Conservation (phyloP, 139 green algal species). For the Chlorella sp. region DNA sequence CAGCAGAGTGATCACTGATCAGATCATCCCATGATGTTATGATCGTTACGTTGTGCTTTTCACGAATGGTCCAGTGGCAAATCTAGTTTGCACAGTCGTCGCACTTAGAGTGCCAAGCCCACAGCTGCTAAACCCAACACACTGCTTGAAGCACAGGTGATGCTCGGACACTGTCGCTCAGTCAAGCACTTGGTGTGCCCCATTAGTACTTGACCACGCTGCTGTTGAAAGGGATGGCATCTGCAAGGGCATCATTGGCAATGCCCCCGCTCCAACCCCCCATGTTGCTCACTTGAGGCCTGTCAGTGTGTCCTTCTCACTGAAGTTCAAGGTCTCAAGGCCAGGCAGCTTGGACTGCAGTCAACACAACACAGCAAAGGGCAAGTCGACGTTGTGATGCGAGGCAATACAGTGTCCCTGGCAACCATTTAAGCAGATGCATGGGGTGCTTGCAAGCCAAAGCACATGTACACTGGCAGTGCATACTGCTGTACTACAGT, state of each 20-base stretch:
- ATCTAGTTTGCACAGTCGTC: neutral
- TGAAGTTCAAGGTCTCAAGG: constrained; percentile 3
- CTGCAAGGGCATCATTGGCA: too few species aligned
- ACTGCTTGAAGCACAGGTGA: neutral
- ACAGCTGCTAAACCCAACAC: neutral
- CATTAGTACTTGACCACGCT: too few species aligned
- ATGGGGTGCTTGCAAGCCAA: neutral
- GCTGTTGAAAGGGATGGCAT: too few species aligned
- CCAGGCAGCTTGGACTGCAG: neutral
- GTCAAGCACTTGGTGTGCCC: neutral
- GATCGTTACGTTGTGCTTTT: neutral
- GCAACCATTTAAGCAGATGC: too few species aligned
- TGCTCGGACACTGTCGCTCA: neutral
- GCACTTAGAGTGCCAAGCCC: neutral
- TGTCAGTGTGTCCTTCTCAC: constrained; percentile 34
- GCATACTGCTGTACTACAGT: neutral
- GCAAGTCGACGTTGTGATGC: too few species aligned
- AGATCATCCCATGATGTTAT: neutral
- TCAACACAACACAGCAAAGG: neutral
- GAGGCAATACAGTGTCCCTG: too few species aligned
- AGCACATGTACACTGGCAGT: neutral
- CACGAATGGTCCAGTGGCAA: neutral
- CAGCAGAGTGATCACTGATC: neutral
- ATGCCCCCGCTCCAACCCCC: neutral
- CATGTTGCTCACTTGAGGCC: constrained; percentile 59